Evolutionary conservation across 2,329 filamentous ascomycete species (phyloP).

Genomic region (Colletotrichum euphorbiae): DNA sequence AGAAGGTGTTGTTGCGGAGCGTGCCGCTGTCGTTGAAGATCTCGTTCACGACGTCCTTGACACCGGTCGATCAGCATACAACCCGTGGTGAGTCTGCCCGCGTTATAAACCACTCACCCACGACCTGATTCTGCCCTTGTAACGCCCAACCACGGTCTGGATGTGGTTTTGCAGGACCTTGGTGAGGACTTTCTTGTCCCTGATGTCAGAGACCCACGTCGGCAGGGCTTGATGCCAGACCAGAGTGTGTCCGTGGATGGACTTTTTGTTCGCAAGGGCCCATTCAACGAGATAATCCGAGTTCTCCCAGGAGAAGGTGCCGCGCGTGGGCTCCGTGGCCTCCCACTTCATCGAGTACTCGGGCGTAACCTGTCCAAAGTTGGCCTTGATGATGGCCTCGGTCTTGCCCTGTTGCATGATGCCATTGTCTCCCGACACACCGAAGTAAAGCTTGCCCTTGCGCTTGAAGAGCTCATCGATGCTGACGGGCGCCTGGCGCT

Average conservation of each 20-base stretch:
- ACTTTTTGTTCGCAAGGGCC: constrained; percentile 65
- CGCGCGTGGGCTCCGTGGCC: constrained; percentile 59
- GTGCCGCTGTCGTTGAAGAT: constrained; percentile 71
- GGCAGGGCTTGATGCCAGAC: constrained; percentile 72
- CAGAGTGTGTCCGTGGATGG: constrained; percentile 74
- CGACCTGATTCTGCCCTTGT: constrained; percentile 71
- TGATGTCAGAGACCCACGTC: constrained; percentile 68
- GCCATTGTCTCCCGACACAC: constrained; percentile 66
- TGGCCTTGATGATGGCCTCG: constrained; percentile 65
- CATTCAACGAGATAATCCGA: constrained; percentile 71
- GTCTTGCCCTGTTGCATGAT: constrained; percentile 63
- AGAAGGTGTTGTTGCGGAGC: constrained; percentile 72
- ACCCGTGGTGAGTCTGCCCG: neutral
- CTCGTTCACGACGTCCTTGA: constrained; percentile 71
- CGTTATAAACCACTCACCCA: constrained; percentile 55
- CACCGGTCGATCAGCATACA: neutral
- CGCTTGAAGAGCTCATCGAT: constrained; percentile 68
- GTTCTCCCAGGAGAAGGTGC: constrained; percentile 65
- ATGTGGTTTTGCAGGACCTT: constrained; percentile 70
- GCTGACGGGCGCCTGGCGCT: constrained; percentile 56
- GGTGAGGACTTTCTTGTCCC: constrained; percentile 63
- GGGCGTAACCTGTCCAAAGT: constrained; percentile 74
- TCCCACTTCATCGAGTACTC: constrained; percentile 82
- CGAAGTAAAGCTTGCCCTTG: constrained; percentile 73
- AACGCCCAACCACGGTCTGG: constrained; percentile 66